Evolutionary conservation across 495 filamentous ascomycete species (phyloP).

Genomic region (Penicillium salamii): DNA sequence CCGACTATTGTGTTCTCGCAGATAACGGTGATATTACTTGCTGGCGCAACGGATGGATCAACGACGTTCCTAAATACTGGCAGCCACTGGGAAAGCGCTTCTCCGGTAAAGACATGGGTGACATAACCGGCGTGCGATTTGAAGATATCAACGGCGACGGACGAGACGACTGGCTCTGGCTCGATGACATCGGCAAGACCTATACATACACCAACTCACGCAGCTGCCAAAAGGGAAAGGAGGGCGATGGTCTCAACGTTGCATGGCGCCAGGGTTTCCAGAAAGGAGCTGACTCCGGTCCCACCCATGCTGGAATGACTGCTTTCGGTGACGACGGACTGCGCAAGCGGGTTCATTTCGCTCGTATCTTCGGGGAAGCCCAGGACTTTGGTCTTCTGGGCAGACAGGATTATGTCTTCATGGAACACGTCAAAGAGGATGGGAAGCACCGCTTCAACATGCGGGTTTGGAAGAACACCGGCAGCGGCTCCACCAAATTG

Average conservation of each 20-base stretch:
- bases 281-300: not conserved
- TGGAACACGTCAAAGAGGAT: no score
- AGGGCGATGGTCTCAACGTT: not conserved
- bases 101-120: slow-evolving; percentile 21
- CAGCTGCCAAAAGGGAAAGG: not conserved
- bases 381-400: no score
- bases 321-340: no score
- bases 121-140: slow-evolving; percentile 18
- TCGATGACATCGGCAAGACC: slow-evolving; percentile 19
- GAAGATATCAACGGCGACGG: slow-evolving; percentile 34
- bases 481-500: no score
- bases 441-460: no score
- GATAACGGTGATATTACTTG: slow-evolving; percentile 14
- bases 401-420: no score
- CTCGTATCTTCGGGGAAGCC: no score
- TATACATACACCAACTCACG: slow-evolving; percentile 26
- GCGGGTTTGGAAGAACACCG: no score
- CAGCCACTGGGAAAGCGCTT: slow-evolving; percentile 13
- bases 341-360: no score
- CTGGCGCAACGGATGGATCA: slow-evolving; percentile 26
- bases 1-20: slow-evolving; percentile 19
- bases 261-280: not conserved
- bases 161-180: slow-evolving; percentile 28
- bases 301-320: not conserved
- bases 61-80: slow-evolving; percentile 19